Evolutionary conservation across 192 early-diverging fungal species (phyloP), one percentile per base, ranked within the genome.

Genomic region (Phycomyces nitens): DNA sequence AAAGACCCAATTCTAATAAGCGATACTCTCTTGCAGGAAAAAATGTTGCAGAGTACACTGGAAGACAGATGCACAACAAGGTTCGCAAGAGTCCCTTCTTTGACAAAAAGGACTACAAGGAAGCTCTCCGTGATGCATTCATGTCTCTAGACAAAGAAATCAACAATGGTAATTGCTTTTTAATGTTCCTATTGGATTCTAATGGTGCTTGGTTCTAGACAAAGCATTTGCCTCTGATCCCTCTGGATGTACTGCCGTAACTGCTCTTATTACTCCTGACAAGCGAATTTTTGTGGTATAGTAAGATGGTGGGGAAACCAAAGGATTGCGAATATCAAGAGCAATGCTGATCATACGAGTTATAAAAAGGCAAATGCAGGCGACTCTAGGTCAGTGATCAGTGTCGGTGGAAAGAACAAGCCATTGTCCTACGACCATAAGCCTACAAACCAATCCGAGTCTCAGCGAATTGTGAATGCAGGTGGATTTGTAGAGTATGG

Each of bases 401-500:
- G 86, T 66, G 73, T 68, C 58, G 75, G 82, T 54, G 96, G 96
- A 16, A 61, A 68, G 7, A 90, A 89, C 2, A 68, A 80, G 3
- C 71, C 88, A 15, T 77, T 98, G 69, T 93, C 92, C 29, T 77
- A 81, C 60, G 96, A 98, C 73, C 96, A 98, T 72, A 98, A 98
- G 77, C 96, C 96, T 29, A 82, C 79, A 10, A 92, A 93, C 73
- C 85, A 81, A 77, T 80, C 66, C 16, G 96, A 98, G 77, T 78
- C 81, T 16, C 68, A 82, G 52, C 86, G 96, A 64, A 98, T 98
- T 71, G 77, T 75, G 27, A 83, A 80, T 3, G 96, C 91, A 41
- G 96, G 95, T 55, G 93, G 96, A 20, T 96, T 94, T 81, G 94
- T 98, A 22, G 94, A 98, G 70, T 93, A 90, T 83, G 93, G 92